A percentile compares a stretch with the other conserved stretches of the same genome.
phyloP scores from a whole-genome alignment of 768 basidiomycete genomes.

The Serendipita indica region DNA sequence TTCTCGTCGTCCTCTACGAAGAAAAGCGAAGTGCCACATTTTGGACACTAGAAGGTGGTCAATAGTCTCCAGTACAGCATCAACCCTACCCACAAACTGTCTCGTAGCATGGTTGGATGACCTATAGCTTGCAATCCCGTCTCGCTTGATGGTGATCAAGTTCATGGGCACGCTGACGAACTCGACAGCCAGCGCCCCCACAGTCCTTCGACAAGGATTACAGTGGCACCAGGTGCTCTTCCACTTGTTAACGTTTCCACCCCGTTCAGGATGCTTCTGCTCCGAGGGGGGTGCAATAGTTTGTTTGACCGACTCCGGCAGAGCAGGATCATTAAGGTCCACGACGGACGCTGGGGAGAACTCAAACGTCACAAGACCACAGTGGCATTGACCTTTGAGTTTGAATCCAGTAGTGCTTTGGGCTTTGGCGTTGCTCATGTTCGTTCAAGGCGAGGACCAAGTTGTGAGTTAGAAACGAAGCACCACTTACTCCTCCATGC shows the following conservation, averaged over 20 bases:
- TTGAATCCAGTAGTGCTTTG: neutral
- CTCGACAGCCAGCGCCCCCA: neutral
- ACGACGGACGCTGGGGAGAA: neutral
- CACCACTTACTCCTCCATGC: neutral
- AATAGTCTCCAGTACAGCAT: neutral
- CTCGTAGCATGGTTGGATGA: neutral
- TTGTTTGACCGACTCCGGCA: neutral
- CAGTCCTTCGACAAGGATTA: neutral
- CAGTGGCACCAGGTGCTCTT: neutral
- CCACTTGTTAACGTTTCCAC: neutral
- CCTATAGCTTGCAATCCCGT: neutral
- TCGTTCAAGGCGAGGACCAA: neutral
- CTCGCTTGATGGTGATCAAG: neutral
- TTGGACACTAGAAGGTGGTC: neutral
- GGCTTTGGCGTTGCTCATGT: neutral
- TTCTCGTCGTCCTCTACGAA: neutral
- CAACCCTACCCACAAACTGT: neutral
- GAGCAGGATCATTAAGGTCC: neutral
- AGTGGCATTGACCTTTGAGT: neutral
- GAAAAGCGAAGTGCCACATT: neutral
- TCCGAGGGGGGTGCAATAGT: neutral
- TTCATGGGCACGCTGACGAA: neutral
- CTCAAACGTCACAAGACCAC: neutral
- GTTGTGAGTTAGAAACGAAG: neutral
- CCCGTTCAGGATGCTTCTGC: slow-evolving; percentile 6